phyloP scores from a whole-genome alignment of 169 alveolate species.

The Cryptosporidium viatorum region DNA sequence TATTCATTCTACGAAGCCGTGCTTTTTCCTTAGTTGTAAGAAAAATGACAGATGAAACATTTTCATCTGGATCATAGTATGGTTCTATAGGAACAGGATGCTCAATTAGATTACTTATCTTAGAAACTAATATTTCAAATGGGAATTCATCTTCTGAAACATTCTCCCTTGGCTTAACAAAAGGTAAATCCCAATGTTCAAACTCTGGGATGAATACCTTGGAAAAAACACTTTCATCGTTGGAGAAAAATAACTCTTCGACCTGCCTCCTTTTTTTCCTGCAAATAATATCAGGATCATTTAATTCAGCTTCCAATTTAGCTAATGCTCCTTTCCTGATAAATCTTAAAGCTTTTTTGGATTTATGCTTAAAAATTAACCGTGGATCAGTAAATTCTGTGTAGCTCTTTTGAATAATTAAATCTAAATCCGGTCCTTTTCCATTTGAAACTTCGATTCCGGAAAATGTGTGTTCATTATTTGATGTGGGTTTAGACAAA shows the following conservation, averaged over 20 bases:
- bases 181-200: conserved; percentile 62
- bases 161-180: conserved; percentile 71
- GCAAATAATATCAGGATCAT: neutral
- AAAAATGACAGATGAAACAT: conserved; percentile 79
- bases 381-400: conserved; percentile 14
- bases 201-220: conserved; percentile 32
- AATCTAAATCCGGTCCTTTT: neutral
- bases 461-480: neutral
- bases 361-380: conserved; percentile 34
- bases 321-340: conserved; percentile 32
- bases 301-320: conserved; percentile 16
- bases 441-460: neutral
- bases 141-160: conserved; percentile 63
- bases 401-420: neutral
- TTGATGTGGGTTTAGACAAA: neutral
- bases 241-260: conserved; percentile 40
- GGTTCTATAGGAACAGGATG: conserved; percentile 89
- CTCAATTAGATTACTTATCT: conserved; percentile 84
- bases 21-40: conserved; percentile 84
- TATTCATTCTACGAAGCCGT: conserved; percentile 85
- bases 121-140: conserved; percentile 77
- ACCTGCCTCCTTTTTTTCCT: conserved; percentile 12
- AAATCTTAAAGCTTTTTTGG: conserved; percentile 51
- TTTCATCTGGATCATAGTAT: conserved; percentile 73
- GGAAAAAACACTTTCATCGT: conserved; percentile 54